Base-by-base conservation (phyloP, 306 rosid genomes). In the Hylodesmum podocarpum region DNA sequence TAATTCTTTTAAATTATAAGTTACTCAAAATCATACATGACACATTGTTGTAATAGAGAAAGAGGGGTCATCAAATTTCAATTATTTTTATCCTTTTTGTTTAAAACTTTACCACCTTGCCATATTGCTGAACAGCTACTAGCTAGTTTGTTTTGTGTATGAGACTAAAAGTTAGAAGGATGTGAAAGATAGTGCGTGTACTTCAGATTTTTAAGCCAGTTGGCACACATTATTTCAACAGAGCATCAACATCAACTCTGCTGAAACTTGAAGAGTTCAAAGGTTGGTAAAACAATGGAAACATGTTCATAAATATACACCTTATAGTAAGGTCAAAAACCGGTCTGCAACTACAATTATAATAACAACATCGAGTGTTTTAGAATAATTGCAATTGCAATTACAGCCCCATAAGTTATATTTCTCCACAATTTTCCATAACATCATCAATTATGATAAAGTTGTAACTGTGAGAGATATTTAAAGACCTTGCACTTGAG, bases 211-310 rank as follows among this genome's bases (percentile, higher is more conserved):
- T 28, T 72, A 64, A 79, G 70, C 72, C 80, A 82, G 78, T 83
- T 86, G 84, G 83, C 82, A 66, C 82, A 71, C 10, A 65, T 84
- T 71, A 46, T 72, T 75, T 66, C 31, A 49, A 69, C 59, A 39
- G 15, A 41, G 12, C 47, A 65, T 70, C 85, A 51, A 8, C 59
- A 55, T 80, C 83, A 72, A 49, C 81, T 28, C 68, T 69, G 46
- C 61, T 76, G 84, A 40, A 63, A 22, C 70, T 50, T 69, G 18
- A 61, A 68, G 58, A 70, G 18, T 41, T 39, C 31, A 54, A 59
- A 29, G 36, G 13, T 50, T 40, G 16, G 2, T 12, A 13, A 49
- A 65, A 25, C 64, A 53, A 77, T 31, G 79, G 37, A 40, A 75
- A 28, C 55, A 44, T 33, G 57, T 1, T 24, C 63, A 47, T 22